These are phyloP conservation scores for Mycosphaerella arachidis DNA, from an alignment of 2,329 filamentous ascomycete species.

Conservation along the genomic window DNA sequence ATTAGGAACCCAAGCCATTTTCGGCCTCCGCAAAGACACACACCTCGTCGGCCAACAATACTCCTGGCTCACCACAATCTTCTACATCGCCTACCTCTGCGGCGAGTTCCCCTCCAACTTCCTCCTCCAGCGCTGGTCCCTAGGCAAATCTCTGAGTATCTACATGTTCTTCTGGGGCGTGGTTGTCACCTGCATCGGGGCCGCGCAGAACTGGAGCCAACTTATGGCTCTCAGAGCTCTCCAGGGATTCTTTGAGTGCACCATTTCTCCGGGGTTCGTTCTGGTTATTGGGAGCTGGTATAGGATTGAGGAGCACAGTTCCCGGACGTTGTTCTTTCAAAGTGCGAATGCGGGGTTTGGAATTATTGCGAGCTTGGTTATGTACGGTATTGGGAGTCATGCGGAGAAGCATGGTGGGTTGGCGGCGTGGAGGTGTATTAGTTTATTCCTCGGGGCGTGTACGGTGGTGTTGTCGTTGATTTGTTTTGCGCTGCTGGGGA, in stretches of 20 bases:
- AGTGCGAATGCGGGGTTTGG: constrained; percentile 36
- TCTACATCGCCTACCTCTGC: constrained; percentile 41
- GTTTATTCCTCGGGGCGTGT: constrained; percentile 25
- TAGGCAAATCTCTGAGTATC: constrained; percentile 34
- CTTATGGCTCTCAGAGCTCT: constrained; percentile 35
- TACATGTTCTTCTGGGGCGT: constrained; percentile 35
- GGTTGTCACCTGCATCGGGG: constrained; percentile 28
- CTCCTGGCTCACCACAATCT: constrained; percentile 40
- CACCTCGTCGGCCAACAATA: constrained; percentile 36
- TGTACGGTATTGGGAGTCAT: constrained; percentile 28
- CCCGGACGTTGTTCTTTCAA: constrained; percentile 36
- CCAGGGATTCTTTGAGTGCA: constrained; percentile 38
- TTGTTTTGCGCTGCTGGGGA: constrained; percentile 28
- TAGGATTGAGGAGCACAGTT: constrained; percentile 33
- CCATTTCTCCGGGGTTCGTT: constrained; percentile 35
- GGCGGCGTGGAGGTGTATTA: constrained; percentile 29
- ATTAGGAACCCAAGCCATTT: constrained; percentile 40
- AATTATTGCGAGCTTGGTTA: constrained; percentile 25
- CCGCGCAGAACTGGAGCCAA: constrained; percentile 32
- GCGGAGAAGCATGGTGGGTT: constrained; percentile 23
- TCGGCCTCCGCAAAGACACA: constrained; percentile 47
- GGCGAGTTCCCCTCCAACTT: constrained; percentile 37
- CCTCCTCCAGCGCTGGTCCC: constrained; percentile 34
- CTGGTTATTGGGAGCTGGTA: constrained; percentile 36
- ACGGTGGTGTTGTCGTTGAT: constrained; percentile 26